Evolutionary conservation across 176 grass and related monocot species (phyloP), one percentile per base, ranked within the genome.

Genomic region (Pharus latifolius): DNA sequence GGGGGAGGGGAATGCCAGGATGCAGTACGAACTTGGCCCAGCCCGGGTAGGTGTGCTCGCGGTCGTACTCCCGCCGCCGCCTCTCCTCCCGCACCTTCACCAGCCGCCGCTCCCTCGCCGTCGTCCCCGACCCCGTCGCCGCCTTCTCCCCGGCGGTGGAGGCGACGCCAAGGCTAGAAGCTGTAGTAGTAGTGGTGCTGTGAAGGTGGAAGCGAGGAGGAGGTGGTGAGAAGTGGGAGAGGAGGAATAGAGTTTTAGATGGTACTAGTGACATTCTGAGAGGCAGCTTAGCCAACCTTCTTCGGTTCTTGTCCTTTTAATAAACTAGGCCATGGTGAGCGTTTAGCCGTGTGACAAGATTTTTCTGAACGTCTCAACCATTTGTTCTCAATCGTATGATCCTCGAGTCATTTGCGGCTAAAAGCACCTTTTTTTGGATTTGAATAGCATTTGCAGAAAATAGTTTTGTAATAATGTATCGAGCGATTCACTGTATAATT

Each of bases 1-100:
- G 54, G 35, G 59, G 52, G 27, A 59, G 17, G 28, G 6, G 59
- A 68, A 46, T 47, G 12, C 24, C 48, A 14, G 56, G 32, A 27
- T 63, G 49, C 14, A 58, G 6, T 19, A 61, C 88, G 46, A 47
- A 88, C 94, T 84, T 98, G 38, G 94, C 94, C 94, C 94, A 98
- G n/a, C 79, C 43, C 1, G 94, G 94, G 27, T 93, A 98, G 29
- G 72, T 90, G 52, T 83, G 81, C 8, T 82, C 60, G 40, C 75
- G 80, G 22, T 98, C 87, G 56, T 85, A 80, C 61, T 98, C 81
- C 35, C 72, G 77, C 81, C 71, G 84, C 28, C 89, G 74, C 23
- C 86, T 91, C 62, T 89, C 89, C 79, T 98, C 94, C 69, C 89
- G 83, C 64, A 98, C 89, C 75, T 87, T 98, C 29, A 83, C 51